Evolutionary conservation across 2,329 filamentous ascomycete species (phyloP), one percentile per base, ranked within the genome.

Genomic region (Beauveria australis): DNA sequence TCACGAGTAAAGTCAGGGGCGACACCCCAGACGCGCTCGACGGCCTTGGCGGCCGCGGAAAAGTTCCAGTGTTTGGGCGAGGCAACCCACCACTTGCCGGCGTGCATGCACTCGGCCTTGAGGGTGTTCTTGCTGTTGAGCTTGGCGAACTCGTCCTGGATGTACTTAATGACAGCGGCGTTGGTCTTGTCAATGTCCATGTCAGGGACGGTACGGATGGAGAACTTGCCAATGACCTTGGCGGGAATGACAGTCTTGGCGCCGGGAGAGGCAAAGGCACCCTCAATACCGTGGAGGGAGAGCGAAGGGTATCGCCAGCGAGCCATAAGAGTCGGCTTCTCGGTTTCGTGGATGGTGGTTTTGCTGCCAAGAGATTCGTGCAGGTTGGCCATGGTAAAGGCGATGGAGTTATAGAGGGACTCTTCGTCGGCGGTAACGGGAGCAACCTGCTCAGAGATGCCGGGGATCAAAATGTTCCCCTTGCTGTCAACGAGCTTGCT

Each of bases 1-100:
- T 99, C 94, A 64, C 94, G 86, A 46, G 94, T 99, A 76, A 96
- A 89, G 77, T 99, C 94, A 28, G 94, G 94, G 79, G 92, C 83
- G 59, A 96, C 89, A 59, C 90, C 90, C 84, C 92, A 99, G 43
- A 99, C 94, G 65, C 91, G 86, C 80, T 97, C 89, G 40, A 94
- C 92, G n/a, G 94, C 94, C 83, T 96, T 97, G 71, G 88, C 86
- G 16, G 94, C 94, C 28, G 93, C 93, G 33, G 86, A 84, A 78
- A 97, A 99, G 82, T 99, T 99, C 92, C 94, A 97, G 82, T 99
- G 93, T 78, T 96, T 94, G 33, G 94, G 93, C 71, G 89, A 92
- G 52, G 95, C 92, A 53, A 96, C 92, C 94, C 94, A 99, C 94
- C 94, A 99, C 78, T 97, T 97, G 67, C 94, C 94, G 62, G 87